Evolutionary conservation across 768 basidiomycete genomes (phyloP).

Genomic region (Lactarius deliciosus): DNA sequence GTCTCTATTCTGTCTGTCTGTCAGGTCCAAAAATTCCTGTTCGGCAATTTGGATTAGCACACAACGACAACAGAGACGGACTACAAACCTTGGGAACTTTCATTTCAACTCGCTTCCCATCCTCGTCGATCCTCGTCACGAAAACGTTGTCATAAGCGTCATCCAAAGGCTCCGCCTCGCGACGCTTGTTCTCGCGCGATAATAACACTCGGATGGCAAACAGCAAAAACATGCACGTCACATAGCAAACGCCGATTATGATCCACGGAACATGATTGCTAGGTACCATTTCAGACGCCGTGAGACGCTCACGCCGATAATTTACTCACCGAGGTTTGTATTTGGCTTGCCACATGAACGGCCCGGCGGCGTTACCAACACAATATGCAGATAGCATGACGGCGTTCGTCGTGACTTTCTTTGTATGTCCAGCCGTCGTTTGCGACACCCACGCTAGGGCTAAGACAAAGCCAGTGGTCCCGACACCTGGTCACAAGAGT

Average conservation of each 20-base stretch:
- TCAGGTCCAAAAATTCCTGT: slow-evolving; percentile 71
- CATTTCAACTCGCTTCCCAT: slow-evolving; percentile 53
- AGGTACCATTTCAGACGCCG: not conserved
- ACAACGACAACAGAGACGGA: not conserved
- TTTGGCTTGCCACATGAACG: slow-evolving; percentile 73
- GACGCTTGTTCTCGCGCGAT: slow-evolving; percentile 57
- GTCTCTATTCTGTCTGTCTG: slow-evolving; percentile 68
- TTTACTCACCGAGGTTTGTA: slow-evolving; percentile 59
- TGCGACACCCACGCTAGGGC: slow-evolving; percentile 62
- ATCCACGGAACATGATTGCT: slow-evolving; percentile 78
- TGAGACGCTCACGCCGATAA: not conserved
- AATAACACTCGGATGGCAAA: slow-evolving; percentile 55
- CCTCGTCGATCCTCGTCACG: slow-evolving; percentile 49
- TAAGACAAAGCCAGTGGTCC: slow-evolving; percentile 59
- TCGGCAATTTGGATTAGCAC: slow-evolving; percentile 14
- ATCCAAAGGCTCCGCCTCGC: slow-evolving; percentile 56
- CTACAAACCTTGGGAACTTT: slow-evolving; percentile 65
- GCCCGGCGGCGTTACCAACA: slow-evolving; percentile 64
- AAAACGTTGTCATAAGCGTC: slow-evolving; percentile 62
- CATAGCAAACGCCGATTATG: slow-evolving; percentile 67
- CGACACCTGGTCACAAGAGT: slow-evolving; percentile 39
- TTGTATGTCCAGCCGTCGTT: slow-evolving; percentile 72
- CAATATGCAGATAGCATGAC: slow-evolving; percentile 74
- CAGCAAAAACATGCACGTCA: slow-evolving; percentile 48
- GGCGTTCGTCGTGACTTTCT: slow-evolving; percentile 67